phyloP scores from a whole-genome alignment of 305 asterid genomes.

The Fraxinus nigra region DNA sequence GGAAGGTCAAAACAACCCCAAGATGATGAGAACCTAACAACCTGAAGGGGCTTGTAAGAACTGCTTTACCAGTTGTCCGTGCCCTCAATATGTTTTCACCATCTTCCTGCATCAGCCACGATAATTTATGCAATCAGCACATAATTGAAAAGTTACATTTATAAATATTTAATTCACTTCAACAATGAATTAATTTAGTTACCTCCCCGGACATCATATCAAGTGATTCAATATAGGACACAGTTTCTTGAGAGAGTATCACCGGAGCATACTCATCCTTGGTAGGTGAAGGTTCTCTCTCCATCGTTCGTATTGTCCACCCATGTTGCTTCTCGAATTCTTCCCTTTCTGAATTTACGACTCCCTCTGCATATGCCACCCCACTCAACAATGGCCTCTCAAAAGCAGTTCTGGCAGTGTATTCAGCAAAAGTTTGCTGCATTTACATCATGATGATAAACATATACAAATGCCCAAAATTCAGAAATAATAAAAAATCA shows the following conservation, averaged over 20 bases:
- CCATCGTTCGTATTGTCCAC: constrained; percentile 86
- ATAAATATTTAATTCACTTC: neutral
- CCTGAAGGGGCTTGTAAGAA: constrained; percentile 87
- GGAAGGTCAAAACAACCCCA: constrained; percentile 92
- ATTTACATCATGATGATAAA: constrained; percentile 18
- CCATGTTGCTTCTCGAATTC: constrained; percentile 78
- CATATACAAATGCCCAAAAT: constrained; percentile 1
- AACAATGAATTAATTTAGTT: constrained; percentile 5
- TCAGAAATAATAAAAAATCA: neutral
- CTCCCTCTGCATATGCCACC: constrained; percentile 89
- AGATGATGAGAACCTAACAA: constrained; percentile 75
- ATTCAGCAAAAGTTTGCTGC: constrained; percentile 88
- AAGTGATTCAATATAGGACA: constrained; percentile 75
- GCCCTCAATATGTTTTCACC: constrained; percentile 93
- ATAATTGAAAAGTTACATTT: neutral
- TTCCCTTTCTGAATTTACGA: constrained; percentile 61
- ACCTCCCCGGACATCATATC: constrained; percentile 99
- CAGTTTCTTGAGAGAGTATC: constrained; percentile 86
- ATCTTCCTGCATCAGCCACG: constrained; percentile 63
- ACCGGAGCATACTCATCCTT: constrained; percentile 93
- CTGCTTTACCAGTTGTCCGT: constrained; percentile 88
- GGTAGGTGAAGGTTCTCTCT: constrained; percentile 72
- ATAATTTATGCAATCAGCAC: constrained; percentile 18
- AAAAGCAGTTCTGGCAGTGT: constrained; percentile 87
- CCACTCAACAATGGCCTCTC: constrained; percentile 96